phyloP scores from a whole-genome alignment of 2,329 filamentous ascomycete genomes.

The Neurospora sp. region DNA sequence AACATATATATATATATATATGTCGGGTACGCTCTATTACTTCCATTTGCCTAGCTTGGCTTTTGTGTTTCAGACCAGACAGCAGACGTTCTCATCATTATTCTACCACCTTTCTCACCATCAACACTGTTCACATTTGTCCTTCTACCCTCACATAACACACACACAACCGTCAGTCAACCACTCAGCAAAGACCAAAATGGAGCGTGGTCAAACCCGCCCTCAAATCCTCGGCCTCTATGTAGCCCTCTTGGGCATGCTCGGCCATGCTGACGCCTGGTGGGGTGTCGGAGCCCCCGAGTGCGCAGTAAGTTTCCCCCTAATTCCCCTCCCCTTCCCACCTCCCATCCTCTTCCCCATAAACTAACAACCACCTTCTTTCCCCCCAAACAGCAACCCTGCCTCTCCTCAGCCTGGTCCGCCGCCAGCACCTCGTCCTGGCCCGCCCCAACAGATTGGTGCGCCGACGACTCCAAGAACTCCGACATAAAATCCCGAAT shows the following conservation, averaged over 20 bases:
- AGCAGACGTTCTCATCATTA: no score
- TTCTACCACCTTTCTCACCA: no score
- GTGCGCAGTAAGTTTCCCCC: conserved; percentile 29
- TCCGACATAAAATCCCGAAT: neutral
- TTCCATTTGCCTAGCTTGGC: no score
- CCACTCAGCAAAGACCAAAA: neutral
- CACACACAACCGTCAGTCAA: neutral
- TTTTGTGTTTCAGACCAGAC: no score
- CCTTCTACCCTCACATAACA: neutral
- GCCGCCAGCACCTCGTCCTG: conserved; percentile 19
- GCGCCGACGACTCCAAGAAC: conserved; percentile 12
- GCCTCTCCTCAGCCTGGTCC: conserved; percentile 29
- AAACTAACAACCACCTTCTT: conserved; percentile 4
- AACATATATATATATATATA: no score
- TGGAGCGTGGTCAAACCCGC: neutral
- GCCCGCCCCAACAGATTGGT: conserved; percentile 24
- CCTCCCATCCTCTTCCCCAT: neutral
- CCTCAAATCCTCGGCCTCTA: neutral
- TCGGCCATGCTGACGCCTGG: conserved; percentile 23
- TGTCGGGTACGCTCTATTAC: no score
- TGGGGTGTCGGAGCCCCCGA: conserved; percentile 31
- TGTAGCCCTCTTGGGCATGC: neutral
- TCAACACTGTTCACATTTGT: neutral
- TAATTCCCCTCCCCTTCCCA: neutral
- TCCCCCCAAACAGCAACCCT: conserved; percentile 26